Percentiles rank a stretch among this genome's conserved stretches.
phyloP scores from a whole-genome alignment of 805 yeast species.

The Barnettozyma salicaria region DNA sequence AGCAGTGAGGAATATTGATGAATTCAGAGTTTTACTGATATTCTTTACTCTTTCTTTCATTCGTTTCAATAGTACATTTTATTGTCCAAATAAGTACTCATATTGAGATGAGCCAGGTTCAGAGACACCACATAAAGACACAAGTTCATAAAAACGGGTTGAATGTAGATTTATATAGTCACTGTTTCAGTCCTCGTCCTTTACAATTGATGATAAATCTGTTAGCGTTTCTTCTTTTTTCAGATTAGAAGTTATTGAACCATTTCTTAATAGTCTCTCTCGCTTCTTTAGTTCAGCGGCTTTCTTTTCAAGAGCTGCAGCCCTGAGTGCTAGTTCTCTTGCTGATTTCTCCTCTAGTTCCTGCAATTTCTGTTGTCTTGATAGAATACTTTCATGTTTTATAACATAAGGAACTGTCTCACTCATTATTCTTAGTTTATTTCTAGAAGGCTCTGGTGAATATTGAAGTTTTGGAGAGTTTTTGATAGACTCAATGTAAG shows the following conservation, averaged over 20 bases:
- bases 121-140: no score
- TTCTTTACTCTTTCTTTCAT: no score
- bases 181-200: conserved; percentile 13
- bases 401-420: conserved; percentile 83
- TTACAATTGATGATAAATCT: conserved; percentile 43
- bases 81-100: no score
- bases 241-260: conserved; percentile 22
- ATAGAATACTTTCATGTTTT: conserved; percentile 67
- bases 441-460: conserved; percentile 40
- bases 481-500: conserved; percentile 31
- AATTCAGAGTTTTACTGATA: no score
- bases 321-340: conserved; percentile 62
- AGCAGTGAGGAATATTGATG: no score
- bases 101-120: no score
- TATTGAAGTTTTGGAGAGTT: conserved; percentile 30
- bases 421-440: conserved; percentile 67
- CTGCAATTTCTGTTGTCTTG: conserved; percentile 72
- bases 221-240: conserved; percentile 51
- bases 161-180: no score
- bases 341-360: conserved; percentile 77
- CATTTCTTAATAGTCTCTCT: conserved; percentile 45
- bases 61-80: no score
- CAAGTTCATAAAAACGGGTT: background rate
- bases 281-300: conserved; percentile 59
- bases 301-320: conserved; percentile 69